Evolutionary conservation across 805 yeast species (phyloP).

Genomic region (Candida chilensis): DNA sequence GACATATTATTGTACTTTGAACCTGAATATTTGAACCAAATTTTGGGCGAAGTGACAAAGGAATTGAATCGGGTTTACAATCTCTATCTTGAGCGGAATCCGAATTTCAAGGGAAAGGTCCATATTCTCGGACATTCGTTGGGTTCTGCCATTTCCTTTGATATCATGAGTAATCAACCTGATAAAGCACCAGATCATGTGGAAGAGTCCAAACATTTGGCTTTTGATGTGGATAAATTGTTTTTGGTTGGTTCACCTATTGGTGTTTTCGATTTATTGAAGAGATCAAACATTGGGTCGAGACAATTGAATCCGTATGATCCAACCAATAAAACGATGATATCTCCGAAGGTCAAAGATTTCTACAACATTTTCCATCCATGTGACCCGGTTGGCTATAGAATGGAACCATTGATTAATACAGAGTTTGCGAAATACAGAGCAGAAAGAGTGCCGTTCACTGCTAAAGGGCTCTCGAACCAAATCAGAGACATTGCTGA

Average conservation of each 20-base stretch:
- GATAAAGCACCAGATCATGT: constrained; percentile 15
- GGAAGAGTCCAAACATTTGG: constrained; percentile 31
- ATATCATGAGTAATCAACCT: constrained; percentile 50
- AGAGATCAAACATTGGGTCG: constrained; percentile 49
- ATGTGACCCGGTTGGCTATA: constrained; percentile 85
- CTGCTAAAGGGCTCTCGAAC: constrained; percentile 22
- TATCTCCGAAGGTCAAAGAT: constrained; percentile 52
- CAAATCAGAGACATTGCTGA: constrained; percentile 32
- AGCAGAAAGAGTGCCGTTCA: constrained; percentile 50
- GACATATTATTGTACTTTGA: constrained; percentile 80
- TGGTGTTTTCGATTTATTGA: constrained; percentile 75
- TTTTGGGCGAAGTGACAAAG: constrained; percentile 48
- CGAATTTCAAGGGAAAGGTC: constrained; percentile 69
- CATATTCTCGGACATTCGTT: constrained; percentile 87
- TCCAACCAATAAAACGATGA: constrained; percentile 6
- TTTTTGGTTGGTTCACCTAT: constrained; percentile 88
- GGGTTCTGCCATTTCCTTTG: constrained; percentile 81
- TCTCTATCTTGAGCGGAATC: constrained; percentile 53
- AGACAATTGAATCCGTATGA: constrained; percentile 12
- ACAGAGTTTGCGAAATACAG: constrained; percentile 35
- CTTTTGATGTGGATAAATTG: constrained; percentile 64
- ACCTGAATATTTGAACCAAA: constrained; percentile 52
- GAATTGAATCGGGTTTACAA: constrained; percentile 59
- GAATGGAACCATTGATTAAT: constrained; percentile 77
- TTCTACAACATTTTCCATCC: constrained; percentile 82